Evolutionary conservation across 495 filamentous ascomycete genomes (phyloP).

Genomic region (Penicillium canariense): DNA sequence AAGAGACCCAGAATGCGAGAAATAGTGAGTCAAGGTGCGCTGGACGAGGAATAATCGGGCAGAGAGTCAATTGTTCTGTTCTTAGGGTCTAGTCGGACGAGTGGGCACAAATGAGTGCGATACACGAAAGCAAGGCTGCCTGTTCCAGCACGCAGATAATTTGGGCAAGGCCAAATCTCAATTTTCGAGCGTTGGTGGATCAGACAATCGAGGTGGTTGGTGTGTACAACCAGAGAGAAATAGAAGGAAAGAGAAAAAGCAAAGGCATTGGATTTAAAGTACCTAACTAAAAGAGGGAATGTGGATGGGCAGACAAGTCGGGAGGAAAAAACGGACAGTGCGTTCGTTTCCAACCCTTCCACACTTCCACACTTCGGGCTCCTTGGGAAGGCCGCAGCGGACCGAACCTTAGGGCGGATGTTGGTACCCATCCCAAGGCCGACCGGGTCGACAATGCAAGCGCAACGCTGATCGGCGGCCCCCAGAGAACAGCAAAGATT

Average conservation of each 20-base stretch:
- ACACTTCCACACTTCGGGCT: slow-evolving; percentile 1
- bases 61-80: slow-evolving; percentile 20
- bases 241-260: not conserved
- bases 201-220: slow-evolving; percentile 4
- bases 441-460: slow-evolving; percentile 13
- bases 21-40: slow-evolving; percentile 18
- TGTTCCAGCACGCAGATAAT: slow-evolving; percentile 26
- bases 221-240: slow-evolving; percentile 3
- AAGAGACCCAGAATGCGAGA: slow-evolving; percentile 8
- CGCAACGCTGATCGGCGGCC: slow-evolving; percentile 21
- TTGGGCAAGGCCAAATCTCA: slow-evolving; percentile 26
- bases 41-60: slow-evolving; percentile 19
- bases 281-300: slow-evolving; percentile 9
- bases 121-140: slow-evolving; percentile 36
- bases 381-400: slow-evolving; percentile 14
- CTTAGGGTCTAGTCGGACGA: slow-evolving; percentile 21
- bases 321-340: slow-evolving; percentile 1
- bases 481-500: slow-evolving; percentile 28
- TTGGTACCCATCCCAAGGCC: slow-evolving; percentile 31
- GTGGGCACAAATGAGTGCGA: slow-evolving; percentile 36
- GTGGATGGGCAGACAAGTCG: slow-evolving; percentile 4
- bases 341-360: not conserved
- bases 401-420: slow-evolving; percentile 30
- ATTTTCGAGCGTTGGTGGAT: slow-evolving; percentile 22
- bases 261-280: slow-evolving; percentile 2